Conservation (phyloP, 2,329 filamentous ascomycete genomes). For the Alternaria sp. region DNA sequence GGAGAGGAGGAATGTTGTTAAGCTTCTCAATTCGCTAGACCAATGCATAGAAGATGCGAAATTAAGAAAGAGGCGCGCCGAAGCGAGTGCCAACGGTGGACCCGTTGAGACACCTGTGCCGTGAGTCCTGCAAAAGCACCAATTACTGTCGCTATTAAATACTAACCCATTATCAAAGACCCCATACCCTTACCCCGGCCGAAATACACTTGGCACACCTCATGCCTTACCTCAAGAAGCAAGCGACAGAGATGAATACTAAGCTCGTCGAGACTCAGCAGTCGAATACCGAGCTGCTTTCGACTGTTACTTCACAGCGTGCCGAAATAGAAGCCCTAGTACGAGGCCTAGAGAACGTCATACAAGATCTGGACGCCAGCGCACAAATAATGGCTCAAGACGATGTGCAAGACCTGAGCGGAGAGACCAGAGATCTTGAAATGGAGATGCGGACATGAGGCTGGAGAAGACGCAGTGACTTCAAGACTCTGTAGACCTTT, state of each 20-base stretch:
- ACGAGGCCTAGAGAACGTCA: slow-evolving; percentile 63
- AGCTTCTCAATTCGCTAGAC: slow-evolving; percentile 69
- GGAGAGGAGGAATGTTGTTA: slow-evolving; percentile 64
- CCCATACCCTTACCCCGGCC: slow-evolving; percentile 66
- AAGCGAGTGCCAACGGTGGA: slow-evolving; percentile 50
- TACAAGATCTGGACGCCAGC: slow-evolving; percentile 65
- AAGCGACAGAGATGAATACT: slow-evolving; percentile 59
- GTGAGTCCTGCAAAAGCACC: slow-evolving; percentile 51
- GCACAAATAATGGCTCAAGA: slow-evolving; percentile 53
- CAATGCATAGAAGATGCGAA: slow-evolving; percentile 67
- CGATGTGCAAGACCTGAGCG: slow-evolving; percentile 47
- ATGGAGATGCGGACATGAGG: slow-evolving; percentile 47
- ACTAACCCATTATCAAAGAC: slow-evolving; percentile 48
- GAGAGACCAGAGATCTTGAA: slow-evolving; percentile 48
- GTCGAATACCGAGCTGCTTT: slow-evolving; percentile 63
- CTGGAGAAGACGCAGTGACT: not conserved
- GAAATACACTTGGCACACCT: slow-evolving; percentile 68
- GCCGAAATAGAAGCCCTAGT: slow-evolving; percentile 66
- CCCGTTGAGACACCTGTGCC: slow-evolving; percentile 51
- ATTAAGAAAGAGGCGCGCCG: slow-evolving; percentile 58
- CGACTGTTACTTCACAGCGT: slow-evolving; percentile 62
- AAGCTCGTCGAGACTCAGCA: slow-evolving; percentile 60
- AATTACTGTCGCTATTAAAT: not conserved
- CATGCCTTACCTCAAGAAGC: slow-evolving; percentile 63
- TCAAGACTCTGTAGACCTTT: not conserved